Base-by-base conservation (phyloP, 257 asterid genomes). In the Henckelia pumila region DNA sequence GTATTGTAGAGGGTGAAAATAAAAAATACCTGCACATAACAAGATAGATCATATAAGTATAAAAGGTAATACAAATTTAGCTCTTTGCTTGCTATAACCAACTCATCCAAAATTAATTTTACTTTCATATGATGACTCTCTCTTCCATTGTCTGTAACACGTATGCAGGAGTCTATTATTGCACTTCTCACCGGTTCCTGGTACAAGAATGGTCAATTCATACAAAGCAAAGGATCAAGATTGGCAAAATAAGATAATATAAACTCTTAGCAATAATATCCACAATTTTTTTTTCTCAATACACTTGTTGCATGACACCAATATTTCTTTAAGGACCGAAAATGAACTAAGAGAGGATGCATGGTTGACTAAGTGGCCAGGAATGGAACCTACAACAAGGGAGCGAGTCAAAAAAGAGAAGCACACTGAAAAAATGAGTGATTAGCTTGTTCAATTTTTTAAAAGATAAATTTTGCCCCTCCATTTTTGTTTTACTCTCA, bases 91-190 rank as follows among this genome's bases (percentile, higher is more conserved):
- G 23, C 24, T 60, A 35, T 60, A 30, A 60, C 3, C 50, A 19
- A 37, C 63, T n/a, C 56, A 68, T 64, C 21, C 2, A 26, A 60
- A 58, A 3, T 9, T 66, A 47, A 23, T 32, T 20, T 13, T 10
- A 92, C 98, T 81, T 77, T 88, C 79, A 88, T 80, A 61, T 79
- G 87, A 78, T 78, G 86, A 68, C 83, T 85, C 75, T 84, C 94
- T 77, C 94, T 85, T 79, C 99, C 99, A 62, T 90, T 79, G 82
- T 93, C 96, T 9, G 78, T 84, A n/a, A 90, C 92, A 63, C 92
- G 89, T 60, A 86, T 85, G 86, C 97, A 88, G 21, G 97, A 88
- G 86, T 90, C 99, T 66, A 93, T 84, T 71, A 93, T 88, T 57
- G 96, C 94, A 68, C 92, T 84, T 77, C 96, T 82, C 56, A 78